Evolutionary conservation across 1,284 basidiomycete genomes (phyloP).

Genomic region (Rhodotorula sp.): DNA sequence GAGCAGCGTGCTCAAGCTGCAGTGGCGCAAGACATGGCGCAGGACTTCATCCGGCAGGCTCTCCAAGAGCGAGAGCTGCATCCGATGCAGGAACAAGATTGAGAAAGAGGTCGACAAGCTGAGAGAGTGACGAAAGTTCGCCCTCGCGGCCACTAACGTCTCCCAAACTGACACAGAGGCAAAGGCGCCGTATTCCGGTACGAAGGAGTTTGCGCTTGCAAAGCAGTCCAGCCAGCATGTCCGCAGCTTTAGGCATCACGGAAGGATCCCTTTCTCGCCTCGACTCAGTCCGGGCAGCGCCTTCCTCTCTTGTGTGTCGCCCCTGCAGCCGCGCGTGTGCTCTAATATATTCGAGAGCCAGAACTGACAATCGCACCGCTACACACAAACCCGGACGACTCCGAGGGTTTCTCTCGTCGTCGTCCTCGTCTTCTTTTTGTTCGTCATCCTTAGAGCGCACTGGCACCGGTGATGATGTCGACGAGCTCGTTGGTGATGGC

Average conservation of each 20-base stretch:
- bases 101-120: not conserved
- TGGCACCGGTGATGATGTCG: slow-evolving; percentile 67
- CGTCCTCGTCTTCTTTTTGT: not conserved
- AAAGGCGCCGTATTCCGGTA: no score
- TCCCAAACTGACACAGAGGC: no score
- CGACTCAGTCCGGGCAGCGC: not conserved
- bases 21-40: not conserved
- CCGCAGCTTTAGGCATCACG: no score
- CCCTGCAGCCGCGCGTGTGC: no score
- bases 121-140: not conserved
- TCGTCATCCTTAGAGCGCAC: slow-evolving; percentile 15
- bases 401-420: no score
- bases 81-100: not conserved
- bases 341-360: no score
- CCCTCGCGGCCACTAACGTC: not conserved
- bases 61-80: slow-evolving; percentile 3
- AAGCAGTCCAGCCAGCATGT: no score
- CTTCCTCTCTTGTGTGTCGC: no score
- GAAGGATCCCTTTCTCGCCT: not conserved
- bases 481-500: slow-evolving; percentile 94
- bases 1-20: slow-evolving; percentile 4
- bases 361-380: no score
- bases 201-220: no score
- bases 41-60: not conserved
- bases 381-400: not conserved